Evolutionary conservation across 257 asterid genomes (phyloP).

Genomic region (Salvia splendens): DNA sequence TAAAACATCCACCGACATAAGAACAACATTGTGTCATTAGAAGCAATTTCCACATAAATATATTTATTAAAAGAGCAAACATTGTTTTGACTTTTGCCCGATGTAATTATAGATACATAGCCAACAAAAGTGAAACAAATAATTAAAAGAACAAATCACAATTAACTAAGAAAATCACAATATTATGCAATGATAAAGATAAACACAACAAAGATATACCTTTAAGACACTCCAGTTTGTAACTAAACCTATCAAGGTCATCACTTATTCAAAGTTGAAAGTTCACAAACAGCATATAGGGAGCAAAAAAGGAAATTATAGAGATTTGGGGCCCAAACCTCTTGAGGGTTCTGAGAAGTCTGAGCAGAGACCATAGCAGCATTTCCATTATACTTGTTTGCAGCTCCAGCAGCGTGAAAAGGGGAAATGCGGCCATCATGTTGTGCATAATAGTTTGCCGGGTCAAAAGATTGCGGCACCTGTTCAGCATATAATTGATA

Average conservation of each 20-base stretch:
- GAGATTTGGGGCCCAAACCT: constrained; percentile 55
- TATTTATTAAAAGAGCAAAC: background rate
- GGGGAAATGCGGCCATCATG: constrained; percentile 83
- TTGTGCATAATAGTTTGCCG: constrained; percentile 78
- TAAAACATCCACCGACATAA: background rate
- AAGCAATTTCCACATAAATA: constrained; percentile 6
- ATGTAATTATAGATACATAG: background rate
- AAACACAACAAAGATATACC: constrained; percentile 6
- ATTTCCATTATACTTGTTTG: constrained; percentile 67
- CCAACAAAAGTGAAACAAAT: background rate
- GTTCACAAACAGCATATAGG: constrained; percentile 7
- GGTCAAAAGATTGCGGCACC: constrained; percentile 82
- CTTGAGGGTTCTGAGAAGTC: constrained; percentile 76
- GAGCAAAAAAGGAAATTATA: background rate
- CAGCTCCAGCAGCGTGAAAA: constrained; percentile 61
- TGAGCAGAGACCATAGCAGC: constrained; percentile 63
- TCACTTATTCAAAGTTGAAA: constrained; percentile 16
- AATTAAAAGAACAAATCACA: background rate
- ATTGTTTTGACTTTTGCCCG: background rate
- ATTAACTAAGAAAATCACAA: constrained; percentile 1
- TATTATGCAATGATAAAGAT: background rate
- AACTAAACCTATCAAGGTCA: background rate
- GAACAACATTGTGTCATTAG: background rate
- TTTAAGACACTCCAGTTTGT: constrained; percentile 1
- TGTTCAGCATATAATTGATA: constrained; percentile 34